These are phyloP conservation scores for Neurospora pannonica DNA, from an alignment of 495 filamentous ascomycete species.

Conservation along the genomic window DNA sequence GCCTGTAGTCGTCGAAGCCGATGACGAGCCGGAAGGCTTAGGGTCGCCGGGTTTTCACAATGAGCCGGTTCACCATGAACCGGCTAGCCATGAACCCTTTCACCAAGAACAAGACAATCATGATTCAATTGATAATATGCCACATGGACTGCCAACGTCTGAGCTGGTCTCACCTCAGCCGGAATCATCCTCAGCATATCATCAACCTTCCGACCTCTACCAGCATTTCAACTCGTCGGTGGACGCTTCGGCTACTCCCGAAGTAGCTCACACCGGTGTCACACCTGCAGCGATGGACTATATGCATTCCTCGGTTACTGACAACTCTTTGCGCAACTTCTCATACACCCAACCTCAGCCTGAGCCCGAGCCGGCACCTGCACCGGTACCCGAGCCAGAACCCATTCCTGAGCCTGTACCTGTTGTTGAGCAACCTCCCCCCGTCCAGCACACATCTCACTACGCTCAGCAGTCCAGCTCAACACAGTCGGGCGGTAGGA, in stretches of 20 bases:
- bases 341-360: not conserved
- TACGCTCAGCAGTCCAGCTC: not conserved
- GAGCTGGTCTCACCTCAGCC: constrained; percentile 3
- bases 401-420: not conserved
- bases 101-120: not conserved
- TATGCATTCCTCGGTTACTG: constrained; percentile 1
- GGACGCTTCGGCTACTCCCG: not conserved
- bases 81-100: not conserved
- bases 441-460: not conserved
- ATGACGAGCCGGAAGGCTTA: constrained; percentile 21
- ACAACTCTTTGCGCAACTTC: constrained; percentile 5
- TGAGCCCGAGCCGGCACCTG: not conserved
- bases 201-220: constrained; percentile 8
- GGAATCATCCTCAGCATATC: constrained; percentile 9
- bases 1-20: not conserved
- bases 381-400: constrained; percentile 1
- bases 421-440: not conserved
- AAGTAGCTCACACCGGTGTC: constrained; percentile 1
- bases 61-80: not conserved
- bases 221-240: constrained; percentile 12
- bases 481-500: not conserved
- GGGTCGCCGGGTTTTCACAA: constrained; percentile 20
- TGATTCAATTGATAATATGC: not conserved
- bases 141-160: constrained; percentile 3
- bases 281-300: constrained; percentile 4